Percentiles rank a stretch among this genome's conserved stretches.
These are phyloP conservation scores for Cerrena zonata DNA, from an alignment of 1,284 basidiomycete species.

Conservation along the genomic window DNA sequence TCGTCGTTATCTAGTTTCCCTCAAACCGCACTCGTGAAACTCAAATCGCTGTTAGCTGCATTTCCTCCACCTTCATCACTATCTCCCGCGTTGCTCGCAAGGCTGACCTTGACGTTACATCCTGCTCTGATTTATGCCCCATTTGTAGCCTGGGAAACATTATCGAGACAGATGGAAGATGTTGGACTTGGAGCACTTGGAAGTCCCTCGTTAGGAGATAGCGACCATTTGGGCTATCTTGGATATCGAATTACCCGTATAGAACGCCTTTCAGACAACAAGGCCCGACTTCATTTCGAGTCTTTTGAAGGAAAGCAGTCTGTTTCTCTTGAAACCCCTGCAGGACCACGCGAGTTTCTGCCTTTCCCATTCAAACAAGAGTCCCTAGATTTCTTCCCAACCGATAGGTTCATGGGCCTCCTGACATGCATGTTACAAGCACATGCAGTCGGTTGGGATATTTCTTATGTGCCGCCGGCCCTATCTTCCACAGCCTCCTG, in stretches of 20 bases:
- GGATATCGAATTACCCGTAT: slow-evolving; percentile 45
- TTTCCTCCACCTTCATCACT: slow-evolving; percentile 45
- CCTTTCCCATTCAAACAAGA: slow-evolving; percentile 20
- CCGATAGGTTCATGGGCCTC: slow-evolving; percentile 30
- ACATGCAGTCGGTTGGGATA: slow-evolving; percentile 32
- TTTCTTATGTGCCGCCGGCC: slow-evolving; percentile 31
- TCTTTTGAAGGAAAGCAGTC: slow-evolving; percentile 24
- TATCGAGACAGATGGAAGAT: slow-evolving; percentile 49
- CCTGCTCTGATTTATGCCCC: slow-evolving; percentile 49
- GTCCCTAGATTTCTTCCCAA: slow-evolving; percentile 24
- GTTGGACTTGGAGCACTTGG: slow-evolving; percentile 49
- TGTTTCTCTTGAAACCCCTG: slow-evolving; percentile 36
- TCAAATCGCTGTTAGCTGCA: slow-evolving; percentile 35
- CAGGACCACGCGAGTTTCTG: slow-evolving; percentile 36
- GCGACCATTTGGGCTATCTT: slow-evolving; percentile 43
- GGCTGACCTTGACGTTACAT: slow-evolving; percentile 50
- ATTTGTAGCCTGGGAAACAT: slow-evolving; percentile 55
- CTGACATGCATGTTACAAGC: slow-evolving; percentile 31
- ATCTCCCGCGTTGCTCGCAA: slow-evolving; percentile 43
- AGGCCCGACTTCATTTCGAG: slow-evolving; percentile 40
- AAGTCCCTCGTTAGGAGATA: slow-evolving; percentile 37
- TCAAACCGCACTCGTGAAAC: slow-evolving; percentile 53
- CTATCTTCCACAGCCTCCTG: slow-evolving; percentile 31
- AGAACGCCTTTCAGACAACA: slow-evolving; percentile 33
- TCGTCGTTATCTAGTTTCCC: slow-evolving; percentile 55